Evolutionary conservation across 495 filamentous ascomycete genomes (phyloP), one percentile per base, ranked within the genome.

Genomic region (Zalerion maritima): DNA sequence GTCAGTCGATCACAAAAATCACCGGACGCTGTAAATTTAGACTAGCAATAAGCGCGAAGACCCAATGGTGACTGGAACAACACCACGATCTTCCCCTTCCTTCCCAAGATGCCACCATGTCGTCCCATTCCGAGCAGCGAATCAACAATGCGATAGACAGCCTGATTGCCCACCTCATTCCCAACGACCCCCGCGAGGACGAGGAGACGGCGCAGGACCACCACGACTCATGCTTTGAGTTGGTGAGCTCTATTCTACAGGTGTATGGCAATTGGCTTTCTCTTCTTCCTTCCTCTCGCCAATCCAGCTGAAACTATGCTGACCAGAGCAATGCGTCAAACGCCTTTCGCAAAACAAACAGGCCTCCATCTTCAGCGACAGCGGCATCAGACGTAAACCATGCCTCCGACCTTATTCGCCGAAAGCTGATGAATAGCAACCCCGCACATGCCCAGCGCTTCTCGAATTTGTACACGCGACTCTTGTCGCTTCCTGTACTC

Each of bases 341-440:
- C 45, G 18, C 48, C 42, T 34, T 24, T n/a, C 14, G 7, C 31
- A 50, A 49, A 16, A 43, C 42, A 16, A 29, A 31, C 31, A 47
- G 43, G 23, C 59, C 18, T 44, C 46, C 27, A 41, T 58, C 23
- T 43, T n/a, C n/a, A n/a, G n/a, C n/a, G n/a, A n/a, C n/a, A n/a
- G n/a, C n/a, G n/a, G n/a, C 55, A 9, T 52, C 70, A 24, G 76
- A 85, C 47, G 73, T 92, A 25, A 86, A 94, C 51, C 83, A 94
- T 63, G 81, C 83, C 26, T 74, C 78, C 13, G 85, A 94, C 53
- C 52, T 92, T 45, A 94, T 96, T 54, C 86, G 85, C 57, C 74
- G 78, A 47, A 79, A 78, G 50, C 57, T 96, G 28, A 66, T 91
- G 36, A 78, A 82, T 40, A 60, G 64, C 18, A 75, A 75, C 27